phyloP scores from a whole-genome alignment of 176 grass and related monocot genomes.

The Oryza officinalis region DNA sequence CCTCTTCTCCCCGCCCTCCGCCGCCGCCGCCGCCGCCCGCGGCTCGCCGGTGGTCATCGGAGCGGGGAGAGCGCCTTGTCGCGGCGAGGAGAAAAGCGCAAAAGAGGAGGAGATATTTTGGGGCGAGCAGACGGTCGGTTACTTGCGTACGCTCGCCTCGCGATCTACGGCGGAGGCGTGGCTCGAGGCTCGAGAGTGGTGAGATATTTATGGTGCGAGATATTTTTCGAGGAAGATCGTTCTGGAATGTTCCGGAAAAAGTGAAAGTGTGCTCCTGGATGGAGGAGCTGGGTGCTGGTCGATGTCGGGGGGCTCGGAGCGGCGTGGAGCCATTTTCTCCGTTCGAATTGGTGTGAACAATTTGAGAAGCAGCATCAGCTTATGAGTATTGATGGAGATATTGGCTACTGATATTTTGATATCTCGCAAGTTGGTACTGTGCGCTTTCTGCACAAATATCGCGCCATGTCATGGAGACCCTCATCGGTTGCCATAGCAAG shows the following conservation, averaged over 20 bases:
- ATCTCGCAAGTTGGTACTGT: too few species aligned
- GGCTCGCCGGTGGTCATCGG: slow-evolving; percentile 40
- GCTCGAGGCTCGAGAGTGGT: neutral
- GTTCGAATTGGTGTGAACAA: neutral
- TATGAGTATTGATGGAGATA: neutral
- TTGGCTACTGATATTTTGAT: too few species aligned
- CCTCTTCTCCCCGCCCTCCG: slow-evolving; percentile 48
- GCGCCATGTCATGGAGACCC: too few species aligned
- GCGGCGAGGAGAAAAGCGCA: too few species aligned
- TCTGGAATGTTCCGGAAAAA: neutral
- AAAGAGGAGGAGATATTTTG: neutral
- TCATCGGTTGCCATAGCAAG: too few species aligned
- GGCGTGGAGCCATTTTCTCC: neutral
- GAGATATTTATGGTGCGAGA: neutral
- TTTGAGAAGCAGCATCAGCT: neutral
- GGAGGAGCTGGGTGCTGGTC: neutral
- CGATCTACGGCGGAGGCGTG: too few species aligned
- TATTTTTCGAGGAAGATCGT: neutral
- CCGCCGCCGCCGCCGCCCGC: neutral
- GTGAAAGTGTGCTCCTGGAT: neutral
- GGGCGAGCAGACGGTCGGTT: too few species aligned
- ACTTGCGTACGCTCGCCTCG: too few species aligned
- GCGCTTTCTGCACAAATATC: too few species aligned
- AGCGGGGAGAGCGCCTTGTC: too few species aligned
- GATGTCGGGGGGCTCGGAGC: neutral